Base-by-base conservation (phyloP, 345 rosid genomes). In the Durio zibethinus region DNA sequence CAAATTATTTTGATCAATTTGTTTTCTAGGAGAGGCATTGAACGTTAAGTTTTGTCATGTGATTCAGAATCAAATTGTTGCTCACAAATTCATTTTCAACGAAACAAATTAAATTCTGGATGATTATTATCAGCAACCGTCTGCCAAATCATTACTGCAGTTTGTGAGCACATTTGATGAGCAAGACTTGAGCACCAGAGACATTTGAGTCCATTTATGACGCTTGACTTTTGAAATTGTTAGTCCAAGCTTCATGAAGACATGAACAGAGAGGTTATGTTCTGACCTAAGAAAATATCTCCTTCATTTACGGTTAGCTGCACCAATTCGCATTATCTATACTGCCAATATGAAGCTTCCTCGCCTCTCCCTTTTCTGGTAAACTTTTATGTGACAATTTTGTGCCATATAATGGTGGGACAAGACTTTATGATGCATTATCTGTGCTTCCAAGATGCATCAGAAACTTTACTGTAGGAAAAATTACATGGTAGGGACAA, bases 11-110 rank as follows among this genome's bases (percentile, higher is more conserved):
- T n/a, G 40, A 14, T 68, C 20, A 43, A 5, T 23, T 10, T 64
- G 48, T 50, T 35, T 48, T 23, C 10, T 47, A 1, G 25, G 77
- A 57, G 70, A 54, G 62, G 25, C 40, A 29, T 27, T 47, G 40
- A 48, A 70, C 40, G 16, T 70, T 47, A 47, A 27, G 15, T 70
- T 53, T 31, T 45, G 70, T 31, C 73, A 3, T 71, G 70, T 70
- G 56, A 79, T 75, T 56, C 21, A 36, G 29, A 48, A 71, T 66
- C 59, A 23, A 18, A 72, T 40, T 47, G 48, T 54, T 69, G 75
- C 57, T 50, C 64, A 16, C 12, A 27, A 23, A 16, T 50, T 16
- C 54, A 50, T 50, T 68, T 68, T 68, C 54, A 68, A 43, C 48
- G 7, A 15, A 15, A 47, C 54, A n/a, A 62, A 60, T 21, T 64